Conservation (phyloP, 2,329 filamentous ascomycete species). For the Ophiostoma novo-ulmi region DNA sequence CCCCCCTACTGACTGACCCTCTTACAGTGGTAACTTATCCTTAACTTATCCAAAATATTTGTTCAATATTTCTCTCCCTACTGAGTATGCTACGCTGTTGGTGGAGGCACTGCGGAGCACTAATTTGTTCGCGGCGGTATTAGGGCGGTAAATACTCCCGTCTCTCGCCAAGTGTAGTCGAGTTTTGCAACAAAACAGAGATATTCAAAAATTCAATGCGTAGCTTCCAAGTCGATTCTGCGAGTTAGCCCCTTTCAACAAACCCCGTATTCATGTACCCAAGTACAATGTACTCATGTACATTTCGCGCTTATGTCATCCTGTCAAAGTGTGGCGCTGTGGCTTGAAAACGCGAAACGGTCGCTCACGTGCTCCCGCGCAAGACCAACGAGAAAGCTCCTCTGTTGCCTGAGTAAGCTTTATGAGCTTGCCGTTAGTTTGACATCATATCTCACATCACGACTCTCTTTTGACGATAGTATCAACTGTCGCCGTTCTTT, state of each 20-base stretch:
- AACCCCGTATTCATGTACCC: not conserved
- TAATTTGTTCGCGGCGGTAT: not conserved
- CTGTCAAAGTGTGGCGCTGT: not conserved
- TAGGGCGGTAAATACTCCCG: not conserved
- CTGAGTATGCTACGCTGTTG: not conserved
- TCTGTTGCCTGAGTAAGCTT: slow-evolving; percentile 14
- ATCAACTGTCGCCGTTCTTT: not conserved
- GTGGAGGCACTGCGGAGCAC: slow-evolving; percentile 2
- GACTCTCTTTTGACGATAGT: not conserved
- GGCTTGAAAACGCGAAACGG: slow-evolving; percentile 15
- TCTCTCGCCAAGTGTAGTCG: not conserved
- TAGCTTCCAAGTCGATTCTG: not conserved
- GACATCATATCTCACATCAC: slow-evolving; percentile 12
- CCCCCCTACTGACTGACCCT: not conserved
- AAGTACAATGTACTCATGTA: not conserved
- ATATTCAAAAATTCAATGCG: not conserved
- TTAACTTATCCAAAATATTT: not conserved
- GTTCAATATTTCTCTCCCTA: not conserved
- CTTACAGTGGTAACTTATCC: not conserved
- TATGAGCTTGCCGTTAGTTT: slow-evolving; percentile 12
- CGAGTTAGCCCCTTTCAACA: not conserved
- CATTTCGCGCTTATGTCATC: not conserved
- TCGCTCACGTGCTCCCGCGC: slow-evolving; percentile 16
- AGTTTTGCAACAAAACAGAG: not conserved
- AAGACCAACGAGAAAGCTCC: slow-evolving; percentile 7